These are phyloP conservation scores for Trichoderma sp. DNA, from an alignment of 2,329 filamentous ascomycete genomes.

Conservation along the genomic window DNA sequence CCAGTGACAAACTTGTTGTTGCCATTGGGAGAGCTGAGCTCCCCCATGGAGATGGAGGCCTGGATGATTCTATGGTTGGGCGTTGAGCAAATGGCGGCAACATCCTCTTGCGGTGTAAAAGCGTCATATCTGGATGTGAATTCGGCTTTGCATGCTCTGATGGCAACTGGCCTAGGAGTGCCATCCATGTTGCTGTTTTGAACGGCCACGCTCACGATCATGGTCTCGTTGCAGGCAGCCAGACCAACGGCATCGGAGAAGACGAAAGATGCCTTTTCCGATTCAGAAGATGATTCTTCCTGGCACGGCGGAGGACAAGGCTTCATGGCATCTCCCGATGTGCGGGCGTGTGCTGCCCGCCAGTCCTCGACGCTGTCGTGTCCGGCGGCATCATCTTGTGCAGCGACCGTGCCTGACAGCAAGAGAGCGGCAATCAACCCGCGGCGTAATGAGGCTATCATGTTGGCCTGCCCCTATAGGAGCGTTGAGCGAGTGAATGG, in stretches of 20 bases:
- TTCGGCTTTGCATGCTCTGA: slow-evolving; percentile 17
- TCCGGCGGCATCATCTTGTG: not conserved
- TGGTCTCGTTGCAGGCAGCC: slow-evolving; percentile 14
- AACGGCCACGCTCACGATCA: slow-evolving; percentile 5
- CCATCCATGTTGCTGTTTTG: not conserved
- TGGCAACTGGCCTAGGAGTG: not conserved
- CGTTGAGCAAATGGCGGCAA: slow-evolving; percentile 20
- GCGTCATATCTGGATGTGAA: not conserved
- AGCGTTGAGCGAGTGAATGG: no score
- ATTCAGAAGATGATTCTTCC: not conserved
- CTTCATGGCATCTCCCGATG: not conserved
- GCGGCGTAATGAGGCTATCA: not conserved
- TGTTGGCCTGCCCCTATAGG: not conserved
- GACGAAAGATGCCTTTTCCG: slow-evolving; percentile 7
- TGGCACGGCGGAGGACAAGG: slow-evolving; percentile 16
- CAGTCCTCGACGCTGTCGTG: not conserved
- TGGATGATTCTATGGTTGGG: slow-evolving; percentile 11
- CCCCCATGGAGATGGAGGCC: slow-evolving; percentile 11
- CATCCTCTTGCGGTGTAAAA: not conserved
- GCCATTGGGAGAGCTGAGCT: not conserved
- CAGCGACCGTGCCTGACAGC: not conserved
- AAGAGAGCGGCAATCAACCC: not conserved
- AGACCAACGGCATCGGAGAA: slow-evolving; percentile 16
- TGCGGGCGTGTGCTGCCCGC: slow-evolving; percentile 3
- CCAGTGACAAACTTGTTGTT: not conserved